Conservation (phyloP, 805 yeast species). For the Suhomyces tanzawaensis region DNA sequence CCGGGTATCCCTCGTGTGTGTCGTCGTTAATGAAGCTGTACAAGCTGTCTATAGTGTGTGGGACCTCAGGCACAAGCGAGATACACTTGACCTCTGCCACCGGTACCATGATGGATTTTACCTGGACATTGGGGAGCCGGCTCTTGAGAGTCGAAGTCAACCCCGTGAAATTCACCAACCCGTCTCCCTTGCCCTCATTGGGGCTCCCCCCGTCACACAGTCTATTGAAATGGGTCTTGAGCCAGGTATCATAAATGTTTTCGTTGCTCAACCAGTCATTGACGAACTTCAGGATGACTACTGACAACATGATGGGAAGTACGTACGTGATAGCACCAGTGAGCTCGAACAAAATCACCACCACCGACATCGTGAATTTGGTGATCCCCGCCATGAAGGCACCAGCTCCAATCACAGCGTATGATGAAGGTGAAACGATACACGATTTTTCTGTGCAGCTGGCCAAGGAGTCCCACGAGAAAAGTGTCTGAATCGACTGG, state of each 20-base stretch:
- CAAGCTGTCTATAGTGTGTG: slow-evolving; percentile 23
- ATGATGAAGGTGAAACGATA: slow-evolving; percentile 81
- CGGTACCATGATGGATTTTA: slow-evolving; percentile 32
- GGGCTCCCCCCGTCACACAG: slow-evolving; percentile 1
- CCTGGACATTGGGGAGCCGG: slow-evolving; percentile 33
- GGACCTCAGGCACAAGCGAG: slow-evolving; percentile 20
- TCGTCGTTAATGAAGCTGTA: slow-evolving; percentile 26
- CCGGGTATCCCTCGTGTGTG: slow-evolving; percentile 42
- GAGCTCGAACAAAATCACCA: slow-evolving; percentile 90
- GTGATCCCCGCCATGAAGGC: slow-evolving; percentile 80
- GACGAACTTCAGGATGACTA: slow-evolving; percentile 69
- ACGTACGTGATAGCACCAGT: slow-evolving; percentile 86
- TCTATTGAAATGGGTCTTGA: slow-evolving; percentile 29
- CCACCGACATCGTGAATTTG: slow-evolving; percentile 74
- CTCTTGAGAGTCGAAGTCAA: slow-evolving; percentile 26
- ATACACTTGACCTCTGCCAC: slow-evolving; percentile 26
- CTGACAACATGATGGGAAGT: slow-evolving; percentile 82
- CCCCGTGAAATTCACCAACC: slow-evolving; percentile 32
- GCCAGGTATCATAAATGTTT: slow-evolving; percentile 61
- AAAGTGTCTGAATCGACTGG: slow-evolving; percentile 45
- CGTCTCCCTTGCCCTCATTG: slow-evolving; percentile 40
- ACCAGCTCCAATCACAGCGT: slow-evolving; percentile 87
- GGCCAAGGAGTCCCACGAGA: slow-evolving; percentile 31
- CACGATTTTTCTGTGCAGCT: slow-evolving; percentile 44
- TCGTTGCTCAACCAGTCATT: slow-evolving; percentile 58